Percentiles rank a stretch among this genome's conserved stretches.
These are phyloP conservation scores for Cyclocybe aegerita DNA, from an alignment of 768 basidiomycete genomes.

Conservation along the genomic window DNA sequence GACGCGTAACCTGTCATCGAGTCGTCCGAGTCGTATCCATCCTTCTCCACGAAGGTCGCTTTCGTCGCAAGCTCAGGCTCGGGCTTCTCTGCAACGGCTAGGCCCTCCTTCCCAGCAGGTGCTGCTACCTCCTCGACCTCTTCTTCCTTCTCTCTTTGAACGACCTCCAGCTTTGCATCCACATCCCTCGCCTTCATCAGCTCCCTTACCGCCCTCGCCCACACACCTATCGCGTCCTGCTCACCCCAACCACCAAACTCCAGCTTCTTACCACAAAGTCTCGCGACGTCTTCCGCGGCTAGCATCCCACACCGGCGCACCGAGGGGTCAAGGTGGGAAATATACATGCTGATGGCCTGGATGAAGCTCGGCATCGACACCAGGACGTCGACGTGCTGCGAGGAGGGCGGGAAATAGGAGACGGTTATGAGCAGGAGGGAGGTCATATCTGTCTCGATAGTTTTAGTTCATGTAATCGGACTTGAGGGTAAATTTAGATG, in stretches of 20 bases:
- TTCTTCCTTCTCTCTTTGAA: not conserved
- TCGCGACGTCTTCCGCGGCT: slow-evolving; percentile 78
- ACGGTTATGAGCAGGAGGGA: slow-evolving; percentile 64
- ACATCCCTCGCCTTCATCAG: slow-evolving; percentile 52
- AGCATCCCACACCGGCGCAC: slow-evolving; percentile 93
- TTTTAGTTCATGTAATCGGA: not conserved
- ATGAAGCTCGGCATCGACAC: slow-evolving; percentile 64
- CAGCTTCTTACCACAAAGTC: slow-evolving; percentile 59
- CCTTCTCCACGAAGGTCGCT: slow-evolving; percentile 19
- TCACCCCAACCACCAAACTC: slow-evolving; percentile 87
- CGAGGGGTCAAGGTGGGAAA: slow-evolving; percentile 71
- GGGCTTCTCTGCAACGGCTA: not conserved
- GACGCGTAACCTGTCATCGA: slow-evolving; percentile 84
- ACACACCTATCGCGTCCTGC: slow-evolving; percentile 58
- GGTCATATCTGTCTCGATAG: slow-evolving; percentile 58
- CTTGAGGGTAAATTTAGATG: slow-evolving; percentile 6
- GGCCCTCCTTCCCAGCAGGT: slow-evolving; percentile 3
- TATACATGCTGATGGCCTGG: slow-evolving; percentile 67
- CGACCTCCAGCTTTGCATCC: slow-evolving; percentile 36
- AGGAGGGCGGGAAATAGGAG: slow-evolving; percentile 57
- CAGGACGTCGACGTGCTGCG: slow-evolving; percentile 43
- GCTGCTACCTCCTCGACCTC: slow-evolving; percentile 8
- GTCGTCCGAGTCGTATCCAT: slow-evolving; percentile 75
- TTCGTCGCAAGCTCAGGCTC: not conserved
- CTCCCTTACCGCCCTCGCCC: slow-evolving; percentile 61